Percentiles rank a stretch among this genome's conserved stretches.
Evolutionary conservation across 768 basidiomycete species (phyloP).

Genomic region (Holtermanniella nyarrowii): DNA sequence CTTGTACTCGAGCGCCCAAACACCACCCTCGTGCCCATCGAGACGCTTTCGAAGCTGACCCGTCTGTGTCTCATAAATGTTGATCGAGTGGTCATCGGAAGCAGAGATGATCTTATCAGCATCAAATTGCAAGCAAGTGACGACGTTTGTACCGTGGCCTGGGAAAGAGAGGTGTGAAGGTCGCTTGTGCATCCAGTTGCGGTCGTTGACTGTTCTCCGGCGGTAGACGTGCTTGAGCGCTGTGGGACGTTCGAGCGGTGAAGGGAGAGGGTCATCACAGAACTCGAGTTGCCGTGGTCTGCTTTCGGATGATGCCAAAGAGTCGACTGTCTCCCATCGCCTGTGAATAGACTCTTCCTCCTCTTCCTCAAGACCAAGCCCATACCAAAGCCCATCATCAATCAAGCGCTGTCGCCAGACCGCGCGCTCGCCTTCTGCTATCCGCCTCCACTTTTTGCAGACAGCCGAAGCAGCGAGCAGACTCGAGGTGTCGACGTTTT

Average conservation of each 20-base stretch:
- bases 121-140: conserved; percentile 93
- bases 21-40: conserved; percentile 86
- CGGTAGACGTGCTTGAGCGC: conserved; percentile 74
- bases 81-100: conserved; percentile 93
- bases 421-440: conserved; percentile 79
- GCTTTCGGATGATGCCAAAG: conserved; percentile 12
- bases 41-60: conserved; percentile 65
- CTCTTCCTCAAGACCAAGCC: conserved; percentile 67
- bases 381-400: conserved; percentile 78
- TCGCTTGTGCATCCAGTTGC: conserved; percentile 61
- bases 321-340: conserved; percentile 24
- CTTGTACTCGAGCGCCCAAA: conserved; percentile 78
- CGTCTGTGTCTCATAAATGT: conserved; percentile 79
- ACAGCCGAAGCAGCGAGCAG: conserved; percentile 82
- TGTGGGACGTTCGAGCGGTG: conserved; percentile 22
- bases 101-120: conserved; percentile 90
- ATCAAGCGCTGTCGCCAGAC: conserved; percentile 83
- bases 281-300: conserved; percentile 44
- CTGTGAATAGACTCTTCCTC: conserved; percentile 64
- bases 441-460: conserved; percentile 76
- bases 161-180: conserved; percentile 64
- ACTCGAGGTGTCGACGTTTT: conserved; percentile 68
- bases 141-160: conserved; percentile 69
- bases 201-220: conserved; percentile 68
- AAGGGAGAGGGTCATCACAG: conserved; percentile 33